phyloP scores from a whole-genome alignment of 2,329 filamentous ascomycete species.

The Ceratocystis ficicola region DNA sequence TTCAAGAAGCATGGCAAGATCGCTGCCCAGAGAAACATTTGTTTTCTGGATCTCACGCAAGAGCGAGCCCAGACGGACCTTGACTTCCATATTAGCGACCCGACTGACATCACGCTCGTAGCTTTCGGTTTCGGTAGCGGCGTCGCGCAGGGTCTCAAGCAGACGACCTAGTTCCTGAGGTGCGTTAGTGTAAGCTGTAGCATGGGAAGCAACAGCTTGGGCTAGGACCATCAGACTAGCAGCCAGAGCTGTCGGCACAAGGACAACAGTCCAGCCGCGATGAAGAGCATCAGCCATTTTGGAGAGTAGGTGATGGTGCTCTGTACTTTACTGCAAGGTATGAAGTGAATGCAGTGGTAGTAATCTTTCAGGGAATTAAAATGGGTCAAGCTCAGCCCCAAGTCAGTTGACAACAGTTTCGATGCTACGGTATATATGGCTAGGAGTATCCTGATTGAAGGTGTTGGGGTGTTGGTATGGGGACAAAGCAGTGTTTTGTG shows the following conservation, averaged over 20 bases:
- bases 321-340: background rate
- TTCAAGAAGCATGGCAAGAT: conserved; percentile 35
- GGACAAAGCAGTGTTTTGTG: background rate
- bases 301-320: background rate
- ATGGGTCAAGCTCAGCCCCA: background rate
- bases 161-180: conserved; percentile 47
- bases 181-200: conserved; percentile 44
- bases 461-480: background rate
- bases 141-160: conserved; percentile 49
- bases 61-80: conserved; percentile 45
- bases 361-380: conserved; percentile 12
- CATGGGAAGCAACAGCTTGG: conserved; percentile 42
- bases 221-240: conserved; percentile 44
- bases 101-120: conserved; percentile 49
- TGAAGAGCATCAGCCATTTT: conserved; percentile 41
- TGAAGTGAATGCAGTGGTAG: background rate
- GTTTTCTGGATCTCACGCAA: conserved; percentile 50
- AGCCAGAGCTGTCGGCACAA: conserved; percentile 45
- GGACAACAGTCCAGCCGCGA: conserved; percentile 45
- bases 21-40: conserved; percentile 34
- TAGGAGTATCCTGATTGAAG: background rate
- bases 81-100: conserved; percentile 48
- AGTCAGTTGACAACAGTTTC: background rate
- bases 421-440: conserved; percentile 2
- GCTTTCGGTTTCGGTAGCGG: conserved; percentile 50